A percentile compares a stretch with the other conserved stretches of the same genome.
Evolutionary conservation across 1,139 yeast species (phyloP).

Genomic region (Scheffersomyces lignicola): DNA sequence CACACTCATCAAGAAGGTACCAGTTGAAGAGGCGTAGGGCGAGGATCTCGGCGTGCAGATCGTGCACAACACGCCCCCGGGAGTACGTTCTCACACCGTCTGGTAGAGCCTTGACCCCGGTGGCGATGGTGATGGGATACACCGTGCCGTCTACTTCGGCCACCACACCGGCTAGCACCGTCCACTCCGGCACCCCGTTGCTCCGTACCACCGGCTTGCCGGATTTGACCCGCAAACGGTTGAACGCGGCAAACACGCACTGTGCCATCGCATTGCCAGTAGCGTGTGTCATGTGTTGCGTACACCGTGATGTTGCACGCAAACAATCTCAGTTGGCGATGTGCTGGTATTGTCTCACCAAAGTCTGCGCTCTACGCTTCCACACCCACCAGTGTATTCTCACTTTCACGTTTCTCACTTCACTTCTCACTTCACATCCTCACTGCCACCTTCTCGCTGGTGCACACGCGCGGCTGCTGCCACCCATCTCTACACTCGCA

Average conservation of each 20-base stretch:
- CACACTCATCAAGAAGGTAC: slow-evolving; percentile 31
- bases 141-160: slow-evolving; percentile 31
- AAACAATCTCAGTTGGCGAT: not conserved
- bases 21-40: slow-evolving; percentile 68
- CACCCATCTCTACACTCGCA: too few relatives aligned
- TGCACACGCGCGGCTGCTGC: too few relatives aligned
- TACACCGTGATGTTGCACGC: not conserved
- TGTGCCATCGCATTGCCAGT: slow-evolving; percentile 17
- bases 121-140: slow-evolving; percentile 55
- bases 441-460: too few relatives aligned
- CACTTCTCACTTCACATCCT: too few relatives aligned
- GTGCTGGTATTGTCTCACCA: not conserved
- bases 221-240: slow-evolving; percentile 19
- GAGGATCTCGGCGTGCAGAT: slow-evolving; percentile 85
- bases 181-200: slow-evolving; percentile 77
- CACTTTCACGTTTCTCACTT: too few relatives aligned
- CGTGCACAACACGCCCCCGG: slow-evolving; percentile 70
- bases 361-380: slow-evolving; percentile 1
- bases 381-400: too few relatives aligned
- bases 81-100: slow-evolving; percentile 42
- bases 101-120: slow-evolving; percentile 84
- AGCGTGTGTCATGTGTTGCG: slow-evolving; percentile 7
- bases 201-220: slow-evolving; percentile 63
- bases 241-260: slow-evolving; percentile 19
- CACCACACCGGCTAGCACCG: slow-evolving; percentile 77